These are phyloP conservation scores for Betula pendula DNA, from an alignment of 306 rosid species.

Conservation along the genomic window DNA sequence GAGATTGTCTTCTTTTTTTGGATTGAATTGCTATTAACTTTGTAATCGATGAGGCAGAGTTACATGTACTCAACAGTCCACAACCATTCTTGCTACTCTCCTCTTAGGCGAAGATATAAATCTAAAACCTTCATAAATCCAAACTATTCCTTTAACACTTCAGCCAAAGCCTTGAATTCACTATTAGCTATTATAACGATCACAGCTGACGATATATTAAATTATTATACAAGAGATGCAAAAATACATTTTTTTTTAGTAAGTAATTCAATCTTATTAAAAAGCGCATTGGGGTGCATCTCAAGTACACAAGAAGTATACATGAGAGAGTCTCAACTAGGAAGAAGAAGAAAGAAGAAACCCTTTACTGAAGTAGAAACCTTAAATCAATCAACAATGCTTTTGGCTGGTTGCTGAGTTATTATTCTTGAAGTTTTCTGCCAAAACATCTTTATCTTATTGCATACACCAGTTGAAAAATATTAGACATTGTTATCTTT, in stretches of 20 bases:
- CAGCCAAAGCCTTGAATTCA: neutral
- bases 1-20: neutral
- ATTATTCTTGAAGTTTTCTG: neutral
- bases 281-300: no score
- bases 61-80: neutral
- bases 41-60: neutral
- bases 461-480: neutral
- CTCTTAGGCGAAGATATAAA: neutral
- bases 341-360: neutral
- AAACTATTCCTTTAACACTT: neutral
- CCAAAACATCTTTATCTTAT: neutral
- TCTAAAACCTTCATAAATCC: neutral
- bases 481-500: neutral
- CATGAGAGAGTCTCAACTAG: neutral
- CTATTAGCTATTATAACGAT: neutral
- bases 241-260: no score
- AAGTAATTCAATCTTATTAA: no score
- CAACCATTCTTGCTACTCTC: neutral
- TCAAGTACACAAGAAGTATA: no score
- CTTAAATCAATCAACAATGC: neutral
- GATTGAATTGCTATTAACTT: neutral
- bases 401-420: neutral
- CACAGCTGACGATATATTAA: neutral
- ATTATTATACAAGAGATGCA: no score
- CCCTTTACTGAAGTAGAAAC: neutral